Base-by-base conservation (phyloP, 2,329 filamentous ascomycete genomes). In the Colletotrichum costaricense region DNA sequence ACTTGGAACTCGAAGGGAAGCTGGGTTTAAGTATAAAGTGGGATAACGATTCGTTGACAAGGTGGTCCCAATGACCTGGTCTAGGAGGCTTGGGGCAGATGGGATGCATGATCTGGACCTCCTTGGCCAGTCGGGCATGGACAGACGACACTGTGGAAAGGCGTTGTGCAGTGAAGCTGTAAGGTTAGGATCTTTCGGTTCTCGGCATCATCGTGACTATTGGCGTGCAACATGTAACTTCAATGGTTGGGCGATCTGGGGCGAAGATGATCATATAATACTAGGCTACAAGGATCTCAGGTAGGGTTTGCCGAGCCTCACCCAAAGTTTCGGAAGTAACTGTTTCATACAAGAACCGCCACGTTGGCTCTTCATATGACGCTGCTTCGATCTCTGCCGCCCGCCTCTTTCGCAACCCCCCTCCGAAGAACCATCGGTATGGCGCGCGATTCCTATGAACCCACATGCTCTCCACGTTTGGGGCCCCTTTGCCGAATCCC, bases 31-130 rank as follows among this genome's bases (percentile, higher is more conserved):
- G 38, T 64, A 70, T 62, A 49, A 38, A 56, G 28, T 4, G 19
- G 33, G 30, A 54, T 56, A 42, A 26, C 24, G 66, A 42, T 64
- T 70, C 54, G 54, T 54, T 30, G 55, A 60, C 67, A 71, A 70
- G 59, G 67, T 66, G 71, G 71, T 73, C 70, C 71, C 71, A 66
- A 52, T 62, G 19, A 22, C 62, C 60, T 71, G 71, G 71, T 62
- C 35, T 19, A 19, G 16, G 55, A 74, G 69, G 72, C 63, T 68
- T 69, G 60, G 62, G 52, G 62, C 71, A 73, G 71, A 62, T 46
- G 9, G 7, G 52, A 62, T 58, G 59, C 59, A 38, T 35, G 62
- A 52, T 70, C 55, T 62, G 57, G 56, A 57, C 35, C 16, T 57
- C 63, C 56, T 42, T 63, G 54, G 62, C 35, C 26, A 46, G 54